Percentiles rank a stretch among this genome's conserved stretches.
These are phyloP conservation scores for Oryza australiensis DNA, from an alignment of 176 grass and related monocot species.

Conservation along the genomic window DNA sequence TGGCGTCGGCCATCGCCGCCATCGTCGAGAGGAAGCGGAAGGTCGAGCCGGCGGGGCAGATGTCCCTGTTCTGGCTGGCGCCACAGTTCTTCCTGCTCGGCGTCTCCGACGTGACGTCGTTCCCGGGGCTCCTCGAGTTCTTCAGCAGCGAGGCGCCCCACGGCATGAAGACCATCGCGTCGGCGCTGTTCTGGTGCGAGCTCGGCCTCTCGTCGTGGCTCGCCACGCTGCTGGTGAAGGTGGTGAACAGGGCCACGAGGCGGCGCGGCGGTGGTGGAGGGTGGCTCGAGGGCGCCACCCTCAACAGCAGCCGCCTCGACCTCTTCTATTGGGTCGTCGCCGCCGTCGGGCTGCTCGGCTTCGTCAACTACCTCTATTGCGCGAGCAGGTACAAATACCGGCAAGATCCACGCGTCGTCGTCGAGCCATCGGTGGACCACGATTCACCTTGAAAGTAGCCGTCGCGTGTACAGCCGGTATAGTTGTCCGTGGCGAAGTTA, in stretches of 20 bases:
- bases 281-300: slow-evolving; percentile 64
- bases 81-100: slow-evolving; percentile 62
- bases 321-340: slow-evolving; percentile 66
- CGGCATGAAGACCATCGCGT: slow-evolving; percentile 64
- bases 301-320: slow-evolving; percentile 67
- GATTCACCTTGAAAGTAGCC: background rate
- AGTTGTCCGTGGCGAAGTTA: too few species aligned
- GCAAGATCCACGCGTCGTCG: slow-evolving; percentile 22
- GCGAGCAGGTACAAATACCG: slow-evolving; percentile 56
- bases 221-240: slow-evolving; percentile 39
- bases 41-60: background rate
- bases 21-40: slow-evolving; percentile 48
- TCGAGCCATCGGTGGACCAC: background rate
- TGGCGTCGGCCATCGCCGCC: slow-evolving; percentile 44
- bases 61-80: slow-evolving; percentile 62
- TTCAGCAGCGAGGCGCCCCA: slow-evolving; percentile 61
- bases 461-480: too few species aligned
- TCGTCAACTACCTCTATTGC: slow-evolving; percentile 63
- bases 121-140: slow-evolving; percentile 62
- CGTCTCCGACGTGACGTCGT: slow-evolving; percentile 56
- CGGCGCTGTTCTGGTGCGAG: slow-evolving; percentile 60
- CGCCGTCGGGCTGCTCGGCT: slow-evolving; percentile 38
- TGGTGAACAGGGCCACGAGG: slow-evolving; percentile 29
- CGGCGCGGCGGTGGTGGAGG: slow-evolving; percentile 19
- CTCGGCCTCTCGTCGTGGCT: slow-evolving; percentile 45